A percentile compares a stretch with the other conserved stretches of the same genome.
These are phyloP conservation scores for Quercus rubra DNA, from an alignment of 306 rosid genomes.

Conservation along the genomic window DNA sequence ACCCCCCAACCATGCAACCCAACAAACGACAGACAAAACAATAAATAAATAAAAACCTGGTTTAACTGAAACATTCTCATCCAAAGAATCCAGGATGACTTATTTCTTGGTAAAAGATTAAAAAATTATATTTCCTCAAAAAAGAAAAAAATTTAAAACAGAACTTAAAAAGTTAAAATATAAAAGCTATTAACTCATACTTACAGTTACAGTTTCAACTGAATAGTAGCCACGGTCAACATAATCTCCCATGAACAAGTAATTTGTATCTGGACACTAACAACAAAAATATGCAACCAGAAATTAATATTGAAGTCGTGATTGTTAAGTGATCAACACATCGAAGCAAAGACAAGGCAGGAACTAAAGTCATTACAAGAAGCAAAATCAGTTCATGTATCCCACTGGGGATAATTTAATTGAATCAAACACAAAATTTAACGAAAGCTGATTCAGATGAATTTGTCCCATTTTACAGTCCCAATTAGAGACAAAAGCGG, in stretches of 20 bases:
- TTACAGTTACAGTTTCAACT: conserved; percentile 91
- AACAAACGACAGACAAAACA: not conserved
- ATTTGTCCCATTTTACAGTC: not conserved
- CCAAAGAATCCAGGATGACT: conserved; percentile 4
- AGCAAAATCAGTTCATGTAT: not conserved
- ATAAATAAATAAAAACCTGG: no score
- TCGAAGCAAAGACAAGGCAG: not conserved
- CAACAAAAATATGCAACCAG: conserved; percentile 31
- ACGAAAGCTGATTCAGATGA: not conserved
- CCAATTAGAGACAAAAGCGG: not conserved
- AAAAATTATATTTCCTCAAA: not conserved
- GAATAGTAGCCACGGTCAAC: conserved; percentile 99
- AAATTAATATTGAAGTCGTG: conserved; percentile 14
- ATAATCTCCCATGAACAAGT: conserved; percentile 97
- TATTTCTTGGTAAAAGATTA: not conserved
- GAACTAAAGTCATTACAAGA: not conserved
- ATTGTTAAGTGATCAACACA: not conserved
- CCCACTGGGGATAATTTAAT: not conserved
- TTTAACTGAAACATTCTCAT: not conserved
- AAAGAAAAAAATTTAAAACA: not conserved
- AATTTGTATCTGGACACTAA: conserved; percentile 98
- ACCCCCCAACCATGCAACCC: not conserved
- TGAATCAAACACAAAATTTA: not conserved
- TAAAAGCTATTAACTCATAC: conserved; percentile 23
- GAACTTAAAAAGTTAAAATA: not conserved